These are phyloP conservation scores for Chlorella sp. DNA, from an alignment of 139 green algal species.

Conservation along the genomic window DNA sequence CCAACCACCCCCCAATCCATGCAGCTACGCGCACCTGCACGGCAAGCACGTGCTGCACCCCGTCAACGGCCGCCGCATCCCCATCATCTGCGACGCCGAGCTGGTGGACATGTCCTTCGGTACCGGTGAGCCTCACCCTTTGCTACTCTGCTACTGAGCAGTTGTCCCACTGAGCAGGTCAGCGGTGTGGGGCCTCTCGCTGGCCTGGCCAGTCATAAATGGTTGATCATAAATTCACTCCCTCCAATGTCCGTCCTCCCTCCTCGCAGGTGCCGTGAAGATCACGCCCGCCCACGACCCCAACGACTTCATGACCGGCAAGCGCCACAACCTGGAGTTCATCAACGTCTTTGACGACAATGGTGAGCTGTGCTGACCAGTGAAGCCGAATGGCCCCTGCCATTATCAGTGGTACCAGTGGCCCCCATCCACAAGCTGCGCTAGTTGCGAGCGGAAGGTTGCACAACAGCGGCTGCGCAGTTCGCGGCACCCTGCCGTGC, in stretches of 20 bases:
- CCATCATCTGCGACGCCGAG: conserved; percentile 94
- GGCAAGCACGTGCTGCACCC: conserved; percentile 89
- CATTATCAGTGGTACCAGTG: no score
- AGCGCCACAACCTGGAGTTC: conserved; percentile 90
- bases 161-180: no score
- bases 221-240: no score
- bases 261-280: conserved; percentile 76
- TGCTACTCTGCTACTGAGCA: background rate
- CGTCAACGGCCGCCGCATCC: conserved; percentile 84
- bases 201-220: no score
- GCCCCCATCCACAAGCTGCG: no score
- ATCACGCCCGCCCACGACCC: conserved; percentile 98
- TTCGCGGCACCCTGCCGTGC: no score
- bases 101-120: conserved; percentile 96
- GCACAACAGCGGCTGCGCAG: no score
- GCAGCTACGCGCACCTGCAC: conserved; percentile 81
- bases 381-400: no score
- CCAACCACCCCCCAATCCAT: no score
- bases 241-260: background rate
- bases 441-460: no score
- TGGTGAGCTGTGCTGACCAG: conserved; percentile 24
- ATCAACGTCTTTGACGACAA: conserved; percentile 97
- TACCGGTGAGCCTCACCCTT: conserved; percentile 72
- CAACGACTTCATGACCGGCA: conserved; percentile 94
- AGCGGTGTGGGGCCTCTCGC: no score